phyloP scores from a whole-genome alignment of 129 eudicot species.

The Centella asiatica region DNA sequence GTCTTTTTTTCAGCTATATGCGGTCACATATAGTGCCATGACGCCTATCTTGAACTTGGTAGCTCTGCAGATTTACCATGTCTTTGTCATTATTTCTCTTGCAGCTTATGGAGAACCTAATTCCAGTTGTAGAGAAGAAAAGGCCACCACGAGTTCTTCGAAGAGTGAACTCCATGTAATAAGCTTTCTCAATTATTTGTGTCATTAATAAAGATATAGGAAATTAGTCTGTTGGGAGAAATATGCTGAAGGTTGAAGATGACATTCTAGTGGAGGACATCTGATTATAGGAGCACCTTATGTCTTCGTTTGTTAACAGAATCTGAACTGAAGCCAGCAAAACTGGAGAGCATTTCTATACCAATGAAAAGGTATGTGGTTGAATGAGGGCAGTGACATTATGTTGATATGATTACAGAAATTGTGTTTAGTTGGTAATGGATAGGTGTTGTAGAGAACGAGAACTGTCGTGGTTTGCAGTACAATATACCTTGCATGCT shows the following conservation, averaged over 20 bases:
- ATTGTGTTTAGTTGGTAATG: neutral
- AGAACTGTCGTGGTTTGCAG: neutral
- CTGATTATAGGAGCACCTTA: neutral
- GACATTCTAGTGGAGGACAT: neutral
- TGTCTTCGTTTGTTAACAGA: neutral
- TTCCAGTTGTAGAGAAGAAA: conserved; percentile 56
- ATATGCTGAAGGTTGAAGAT: neutral
- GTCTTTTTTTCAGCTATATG: no score
- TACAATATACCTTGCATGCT: neutral
- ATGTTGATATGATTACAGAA: neutral
- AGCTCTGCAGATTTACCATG: neutral
- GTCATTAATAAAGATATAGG: conserved; percentile 14
- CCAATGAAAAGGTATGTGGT: neutral
- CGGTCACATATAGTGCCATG: no score
- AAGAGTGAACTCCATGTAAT: conserved; percentile 44
- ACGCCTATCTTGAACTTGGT: neutral
- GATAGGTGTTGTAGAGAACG: neutral
- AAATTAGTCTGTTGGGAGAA: neutral
- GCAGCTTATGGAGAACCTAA: conserved; percentile 73
- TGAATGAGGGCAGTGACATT: neutral
- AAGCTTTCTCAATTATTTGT: conserved; percentile 8
- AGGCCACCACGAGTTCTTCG: conserved; percentile 54
- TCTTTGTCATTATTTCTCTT: neutral
- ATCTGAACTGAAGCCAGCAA: neutral
- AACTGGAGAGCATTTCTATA: neutral